Base-by-base conservation (phyloP, 2,329 filamentous ascomycete genomes). In the Phaeosphaeriaceae sp. region DNA sequence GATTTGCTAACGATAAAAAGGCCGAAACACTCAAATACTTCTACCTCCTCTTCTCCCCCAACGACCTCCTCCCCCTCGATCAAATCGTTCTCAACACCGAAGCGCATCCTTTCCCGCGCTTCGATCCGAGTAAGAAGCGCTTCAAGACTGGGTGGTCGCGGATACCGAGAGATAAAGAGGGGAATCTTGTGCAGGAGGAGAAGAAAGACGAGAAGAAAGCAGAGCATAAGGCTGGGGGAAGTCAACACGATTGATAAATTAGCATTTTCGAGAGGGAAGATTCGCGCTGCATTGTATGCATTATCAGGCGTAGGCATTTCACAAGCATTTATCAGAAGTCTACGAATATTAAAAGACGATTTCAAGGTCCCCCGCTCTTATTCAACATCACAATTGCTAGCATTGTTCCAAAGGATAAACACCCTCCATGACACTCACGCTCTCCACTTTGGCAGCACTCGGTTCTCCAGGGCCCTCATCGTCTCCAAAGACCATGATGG, bases 1-100 rank as follows among this genome's bases (percentile, higher is more conserved):
- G 1, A 32, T 8, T n/a, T 50, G 26, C 30, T 63, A 23, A 61
- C 47, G 13, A 46, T 19, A 7, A 19, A n/a, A n/a, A 93, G 91
- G 94, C 95, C 49, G 95, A 99, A 81, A 99, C 95, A 22, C 83
- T 99, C 47, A 99, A 99, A 80, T 99, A 99, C 77, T 91, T 99
- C 77, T 99, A 97, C 78, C 87, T 99, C 43, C 84, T 99, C 32
- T 99, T 99, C 80, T 94, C 92, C 2, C 89, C 91, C 3, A 84
- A 90, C 64, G 91, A 96, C 60, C 79, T 97, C 40, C 82, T 98
- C 44, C 93, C 94, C 1, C 84, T 99, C 30, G 91, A 95, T 68
- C 87, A 94, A 70, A 84, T 97, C 24, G 93, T 99, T 42, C 89
- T 98, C 74, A 99, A 99, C 77, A 99, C 95, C 1, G 95, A 99